phyloP scores from a whole-genome alignment of 2,329 filamentous ascomycete genomes.

The Diaporthe longicolla region DNA sequence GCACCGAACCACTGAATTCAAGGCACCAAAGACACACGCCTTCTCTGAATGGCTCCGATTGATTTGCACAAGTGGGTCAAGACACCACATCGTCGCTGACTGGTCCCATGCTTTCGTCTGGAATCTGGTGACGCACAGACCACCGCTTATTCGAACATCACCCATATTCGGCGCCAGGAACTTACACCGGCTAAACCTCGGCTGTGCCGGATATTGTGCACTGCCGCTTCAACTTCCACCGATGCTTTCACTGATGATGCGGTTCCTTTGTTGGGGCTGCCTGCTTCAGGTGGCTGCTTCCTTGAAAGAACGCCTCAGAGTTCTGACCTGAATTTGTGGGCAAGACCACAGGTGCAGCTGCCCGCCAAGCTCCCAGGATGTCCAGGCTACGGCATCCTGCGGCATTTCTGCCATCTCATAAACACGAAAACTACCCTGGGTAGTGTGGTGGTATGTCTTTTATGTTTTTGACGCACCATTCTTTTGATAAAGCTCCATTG shows the following conservation, averaged over 20 bases:
- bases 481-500: not conserved
- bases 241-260: not conserved
- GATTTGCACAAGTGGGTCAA: not conserved
- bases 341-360: not conserved
- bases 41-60: no score
- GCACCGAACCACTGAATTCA: not conserved
- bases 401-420: not conserved
- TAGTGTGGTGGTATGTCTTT: not conserved
- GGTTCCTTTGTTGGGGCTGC: not conserved
- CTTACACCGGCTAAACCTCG: conserved; percentile 31
- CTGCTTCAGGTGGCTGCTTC: not conserved
- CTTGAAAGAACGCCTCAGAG: no score
- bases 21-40: not conserved
- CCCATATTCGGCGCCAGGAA: not conserved
- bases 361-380: not conserved
- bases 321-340: not conserved
- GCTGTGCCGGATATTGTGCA: not conserved
- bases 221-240: no score
- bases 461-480: not conserved
- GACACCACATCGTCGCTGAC: not conserved
- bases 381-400: not conserved
- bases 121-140: conserved; percentile 1
- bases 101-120: not conserved
- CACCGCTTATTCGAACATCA: conserved; percentile 29
- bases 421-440: not conserved